phyloP scores from a whole-genome alignment of 768 basidiomycete genomes.

The Podaxis carcinomalis region DNA sequence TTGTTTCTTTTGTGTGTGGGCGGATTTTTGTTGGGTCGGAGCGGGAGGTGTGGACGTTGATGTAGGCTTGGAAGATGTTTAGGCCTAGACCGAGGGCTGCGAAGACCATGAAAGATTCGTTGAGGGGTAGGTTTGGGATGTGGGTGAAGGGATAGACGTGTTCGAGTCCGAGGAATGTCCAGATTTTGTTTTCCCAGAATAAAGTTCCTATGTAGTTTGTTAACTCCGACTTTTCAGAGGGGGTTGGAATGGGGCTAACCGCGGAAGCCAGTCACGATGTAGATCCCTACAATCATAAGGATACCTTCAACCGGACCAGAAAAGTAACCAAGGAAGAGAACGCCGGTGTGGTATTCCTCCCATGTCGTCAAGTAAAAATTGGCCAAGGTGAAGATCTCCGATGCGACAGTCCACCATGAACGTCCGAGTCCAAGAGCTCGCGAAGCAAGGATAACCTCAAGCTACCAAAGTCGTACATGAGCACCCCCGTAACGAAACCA shows the following conservation, averaged over 20 bases:
- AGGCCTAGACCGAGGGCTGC: slow-evolving; percentile 63
- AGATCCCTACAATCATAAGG: slow-evolving; percentile 76
- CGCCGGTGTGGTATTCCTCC: slow-evolving; percentile 86
- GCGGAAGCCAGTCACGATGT: slow-evolving; percentile 70
- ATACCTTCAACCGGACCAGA: slow-evolving; percentile 98
- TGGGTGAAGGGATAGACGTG: slow-evolving; percentile 41
- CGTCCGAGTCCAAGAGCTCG: slow-evolving; percentile 88
- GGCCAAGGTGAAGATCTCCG: slow-evolving; percentile 70
- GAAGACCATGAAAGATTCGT: slow-evolving; percentile 86
- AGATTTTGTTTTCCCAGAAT: slow-evolving; percentile 75
- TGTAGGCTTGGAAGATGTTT: slow-evolving; percentile 79
- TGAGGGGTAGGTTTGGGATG: slow-evolving; percentile 70
- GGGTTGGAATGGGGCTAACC: slow-evolving; percentile 37
- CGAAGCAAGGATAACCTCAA: slow-evolving; percentile 79
- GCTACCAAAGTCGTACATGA: slow-evolving; percentile 33
- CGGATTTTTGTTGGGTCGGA: slow-evolving; percentile 11
- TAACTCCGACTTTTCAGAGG: background rate
- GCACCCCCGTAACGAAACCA: background rate
- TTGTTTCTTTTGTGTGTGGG: slow-evolving; percentile 18
- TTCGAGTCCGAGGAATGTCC: slow-evolving; percentile 55
- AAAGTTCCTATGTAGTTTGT: slow-evolving; percentile 50
- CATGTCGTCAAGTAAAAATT: slow-evolving; percentile 84
- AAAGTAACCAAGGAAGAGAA: slow-evolving; percentile 87
- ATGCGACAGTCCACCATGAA: slow-evolving; percentile 96
- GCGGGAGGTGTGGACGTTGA: slow-evolving; percentile 67